Evolutionary conservation across 164 flowering plant genomes (phyloP).

Genomic region (Nelumbo lutea): DNA sequence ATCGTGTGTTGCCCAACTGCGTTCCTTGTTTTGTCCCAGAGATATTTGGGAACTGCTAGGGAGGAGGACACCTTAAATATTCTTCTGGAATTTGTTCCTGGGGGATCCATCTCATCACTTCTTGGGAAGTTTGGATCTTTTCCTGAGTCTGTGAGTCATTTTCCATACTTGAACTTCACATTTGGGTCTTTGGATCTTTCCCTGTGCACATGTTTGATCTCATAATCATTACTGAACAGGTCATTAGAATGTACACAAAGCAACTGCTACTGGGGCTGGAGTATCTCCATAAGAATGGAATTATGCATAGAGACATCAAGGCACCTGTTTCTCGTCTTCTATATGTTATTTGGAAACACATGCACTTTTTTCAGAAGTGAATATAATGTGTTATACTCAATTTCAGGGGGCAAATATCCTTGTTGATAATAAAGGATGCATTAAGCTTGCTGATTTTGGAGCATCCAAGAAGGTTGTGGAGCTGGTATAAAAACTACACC

Average conservation of each 20-base stretch:
- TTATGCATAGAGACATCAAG: slow-evolving; percentile 15
- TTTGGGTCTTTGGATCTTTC: not conserved
- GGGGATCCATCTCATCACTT: slow-evolving; percentile 76
- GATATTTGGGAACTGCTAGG: slow-evolving; percentile 71
- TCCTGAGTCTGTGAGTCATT: slow-evolving; percentile 64
- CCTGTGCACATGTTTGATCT: not conserved
- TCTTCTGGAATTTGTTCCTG: slow-evolving; percentile 73
- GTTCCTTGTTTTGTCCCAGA: slow-evolving; percentile 26
- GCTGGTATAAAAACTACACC: slow-evolving; percentile 34
- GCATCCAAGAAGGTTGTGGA: slow-evolving; percentile 83
- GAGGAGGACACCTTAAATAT: slow-evolving; percentile 67
- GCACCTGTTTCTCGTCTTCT: not conserved
- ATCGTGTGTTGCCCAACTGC: not conserved
- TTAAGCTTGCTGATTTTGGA: slow-evolving; percentile 86
- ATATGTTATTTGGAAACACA: not conserved
- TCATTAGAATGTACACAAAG: slow-evolving; percentile 10
- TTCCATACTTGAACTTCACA: not conserved
- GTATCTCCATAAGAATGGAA: slow-evolving; percentile 14
- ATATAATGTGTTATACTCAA: slow-evolving; percentile 2
- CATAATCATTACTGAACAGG: not conserved
- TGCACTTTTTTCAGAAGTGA: not conserved
- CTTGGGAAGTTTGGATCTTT: slow-evolving; percentile 75
- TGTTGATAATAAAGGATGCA: slow-evolving; percentile 77
- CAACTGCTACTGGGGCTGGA: slow-evolving; percentile 12
- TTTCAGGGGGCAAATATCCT: slow-evolving; percentile 76